Base-by-base conservation (phyloP, 352 stramenopile species). In the Pythium chondricola region DNA sequence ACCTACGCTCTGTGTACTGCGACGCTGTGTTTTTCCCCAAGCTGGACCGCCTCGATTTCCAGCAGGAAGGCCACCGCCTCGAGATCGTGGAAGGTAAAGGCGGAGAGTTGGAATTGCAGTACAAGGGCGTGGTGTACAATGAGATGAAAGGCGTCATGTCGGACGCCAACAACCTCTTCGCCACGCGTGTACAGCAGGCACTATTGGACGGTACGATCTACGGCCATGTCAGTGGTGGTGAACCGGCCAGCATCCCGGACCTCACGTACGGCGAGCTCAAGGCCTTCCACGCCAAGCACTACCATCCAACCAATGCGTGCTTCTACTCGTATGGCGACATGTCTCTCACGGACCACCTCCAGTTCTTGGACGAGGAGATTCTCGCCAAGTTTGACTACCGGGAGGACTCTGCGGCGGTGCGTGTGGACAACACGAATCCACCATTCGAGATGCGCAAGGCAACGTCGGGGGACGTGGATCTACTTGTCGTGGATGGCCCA, bases 101-200 rank as follows among this genome's bases (percentile, higher is more conserved):
- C 14, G 56, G 57, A 43, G 61, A 78, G 22, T 54, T 62, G 20
- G 52, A 76, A 24, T 66, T 92, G 7, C 48, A 77, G 27, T 85
- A 82, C 58, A 92, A 92, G 52, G 96, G 96, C 37, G 95, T 99
- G n/a, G 96, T 99, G n/a, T 98, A 97, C 64, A 99, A 99, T 61
- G 96, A 99, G 74, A 99, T 99, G 97, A 99, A 99, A 65, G 96
- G 97, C 38, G 93, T 98, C 5, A 94, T 99, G 52, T 98, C 90
- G 13, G 94, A 91, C 51, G 91, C 92, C 41, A 93, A 97, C 65
- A 97, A 91, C 31, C 65, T 98, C 14, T 85, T 98, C 38, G 79
- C 74, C 25, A 90, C 89, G 27, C 87, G 83, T 42, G 68, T 95
- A 36, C 93, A 98, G 65, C 72, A 92, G 48, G 80, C 77, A 33